Conservation (phyloP, 768 basidiomycete genomes). For the Tephrocybe sp. region DNA sequence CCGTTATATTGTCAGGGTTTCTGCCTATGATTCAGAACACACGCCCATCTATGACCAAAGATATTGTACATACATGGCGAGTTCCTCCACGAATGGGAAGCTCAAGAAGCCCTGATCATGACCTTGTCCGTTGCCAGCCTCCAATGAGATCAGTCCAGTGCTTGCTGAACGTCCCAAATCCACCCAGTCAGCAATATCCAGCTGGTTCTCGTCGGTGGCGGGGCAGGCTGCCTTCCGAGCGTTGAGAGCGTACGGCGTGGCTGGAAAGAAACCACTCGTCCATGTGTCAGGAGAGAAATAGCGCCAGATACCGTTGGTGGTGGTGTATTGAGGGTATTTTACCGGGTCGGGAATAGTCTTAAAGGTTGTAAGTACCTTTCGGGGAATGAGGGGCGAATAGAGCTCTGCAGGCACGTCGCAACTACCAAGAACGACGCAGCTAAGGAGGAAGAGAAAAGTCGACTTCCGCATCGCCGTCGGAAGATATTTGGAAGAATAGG, state of each 20-base stretch:
- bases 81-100: conserved; percentile 63
- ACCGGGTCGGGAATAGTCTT: conserved; percentile 41
- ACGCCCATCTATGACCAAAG: conserved; percentile 25
- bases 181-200: conserved; percentile 52
- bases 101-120: conserved; percentile 75
- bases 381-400: conserved; percentile 56
- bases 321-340: conserved; percentile 50
- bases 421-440: conserved; percentile 14
- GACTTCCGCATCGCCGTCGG: not conserved
- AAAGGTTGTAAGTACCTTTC: conserved; percentile 60
- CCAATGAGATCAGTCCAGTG: conserved; percentile 50
- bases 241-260: conserved; percentile 59
- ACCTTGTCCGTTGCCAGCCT: conserved; percentile 46
- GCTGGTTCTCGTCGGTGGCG: conserved; percentile 33
- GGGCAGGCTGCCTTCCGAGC: conserved; percentile 50
- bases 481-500: not conserved
- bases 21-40: conserved; percentile 29
- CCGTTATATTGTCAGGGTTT: conserved; percentile 58
- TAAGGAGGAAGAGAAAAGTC: conserved; percentile 15
- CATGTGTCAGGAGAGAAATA: conserved; percentile 58
- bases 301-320: conserved; percentile 47
- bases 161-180: conserved; percentile 51
- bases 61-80: conserved; percentile 41
- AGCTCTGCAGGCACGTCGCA: conserved; percentile 43
- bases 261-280: conserved; percentile 73